Evolutionary conservation across 768 basidiomycete species (phyloP).

Genomic region (Lyophyllum decastes): DNA sequence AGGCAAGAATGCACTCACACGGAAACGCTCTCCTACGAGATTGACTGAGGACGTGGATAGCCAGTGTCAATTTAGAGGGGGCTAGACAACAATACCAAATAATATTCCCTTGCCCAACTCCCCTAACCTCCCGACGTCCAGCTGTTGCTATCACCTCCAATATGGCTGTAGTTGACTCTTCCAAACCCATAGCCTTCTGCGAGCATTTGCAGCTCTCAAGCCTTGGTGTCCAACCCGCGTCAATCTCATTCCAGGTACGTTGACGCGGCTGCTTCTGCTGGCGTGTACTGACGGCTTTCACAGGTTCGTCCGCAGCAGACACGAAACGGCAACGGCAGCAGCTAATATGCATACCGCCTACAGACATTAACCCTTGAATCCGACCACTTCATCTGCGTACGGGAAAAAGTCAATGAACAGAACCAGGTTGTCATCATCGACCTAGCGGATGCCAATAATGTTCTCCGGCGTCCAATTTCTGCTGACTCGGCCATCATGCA

Average conservation of each 20-base stretch:
- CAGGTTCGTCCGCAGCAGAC: slow-evolving; percentile 31
- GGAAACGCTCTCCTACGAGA: no score
- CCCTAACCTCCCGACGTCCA: slow-evolving; percentile 5
- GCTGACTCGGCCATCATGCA: slow-evolving; percentile 99
- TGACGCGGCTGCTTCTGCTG: slow-evolving; percentile 35
- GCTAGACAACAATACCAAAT: slow-evolving; percentile 16
- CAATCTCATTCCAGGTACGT: slow-evolving; percentile 94
- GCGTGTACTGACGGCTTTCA: slow-evolving; percentile 28
- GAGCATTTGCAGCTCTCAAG: slow-evolving; percentile 95
- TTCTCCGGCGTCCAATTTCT: slow-evolving; percentile 91
- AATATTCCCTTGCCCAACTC: slow-evolving; percentile 3
- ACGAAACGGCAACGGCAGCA: neutral
- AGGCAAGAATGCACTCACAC: no score
- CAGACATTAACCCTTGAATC: slow-evolving; percentile 95
- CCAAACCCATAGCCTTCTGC: slow-evolving; percentile 86
- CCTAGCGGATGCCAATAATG: slow-evolving; percentile 96
- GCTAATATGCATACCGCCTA: slow-evolving; percentile 3
- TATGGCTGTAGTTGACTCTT: slow-evolving; percentile 49
- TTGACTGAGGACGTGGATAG: no score
- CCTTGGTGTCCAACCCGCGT: slow-evolving; percentile 92
- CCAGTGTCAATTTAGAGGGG: neutral
- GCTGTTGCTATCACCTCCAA: slow-evolving; percentile 22
- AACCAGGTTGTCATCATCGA: slow-evolving; percentile 99
- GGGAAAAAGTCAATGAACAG: slow-evolving; percentile 92
- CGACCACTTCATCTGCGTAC: slow-evolving; percentile 97